phyloP scores from a whole-genome alignment of 2,329 filamentous ascomycete genomes.

The Clarireedia homoeocarpa region DNA sequence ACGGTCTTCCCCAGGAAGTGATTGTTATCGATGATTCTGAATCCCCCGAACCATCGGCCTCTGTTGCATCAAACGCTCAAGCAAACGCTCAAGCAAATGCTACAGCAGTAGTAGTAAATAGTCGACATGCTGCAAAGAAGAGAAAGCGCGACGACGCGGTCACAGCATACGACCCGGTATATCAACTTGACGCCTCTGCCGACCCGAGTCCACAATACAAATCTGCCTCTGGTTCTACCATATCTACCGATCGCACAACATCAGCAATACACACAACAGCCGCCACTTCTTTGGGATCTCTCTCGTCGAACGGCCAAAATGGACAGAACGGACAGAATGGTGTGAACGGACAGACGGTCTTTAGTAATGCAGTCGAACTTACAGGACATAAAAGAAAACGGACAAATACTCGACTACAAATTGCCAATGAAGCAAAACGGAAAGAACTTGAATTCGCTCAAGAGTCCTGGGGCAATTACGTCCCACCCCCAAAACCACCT shows the following conservation, averaged over 20 bases:
- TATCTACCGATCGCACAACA: constrained; percentile 76
- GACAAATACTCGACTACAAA: constrained; percentile 64
- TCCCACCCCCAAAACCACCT: constrained; percentile 78
- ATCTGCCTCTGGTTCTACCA: constrained; percentile 60
- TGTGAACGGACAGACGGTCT: no score
- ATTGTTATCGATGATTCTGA: constrained; percentile 74
- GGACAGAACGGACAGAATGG: constrained; percentile 31
- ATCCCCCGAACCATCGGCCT: constrained; percentile 32
- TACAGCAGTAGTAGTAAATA: constrained; percentile 25
- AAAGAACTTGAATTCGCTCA: constrained; percentile 63
- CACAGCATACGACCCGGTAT: constrained; percentile 58
- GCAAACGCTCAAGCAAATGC: constrained; percentile 15
- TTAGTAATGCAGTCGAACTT: constrained; percentile 55
- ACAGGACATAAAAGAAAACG: constrained; percentile 85
- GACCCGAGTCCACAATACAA: constrained; percentile 64
- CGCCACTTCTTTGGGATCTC: constrained; percentile 73
- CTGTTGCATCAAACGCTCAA: constrained; percentile 33
- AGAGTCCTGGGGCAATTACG: constrained; percentile 70
- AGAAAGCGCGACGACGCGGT: constrained; percentile 45
- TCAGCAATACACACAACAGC: constrained; percentile 79
- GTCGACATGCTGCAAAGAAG: constrained; percentile 69
- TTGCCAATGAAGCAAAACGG: constrained; percentile 74
- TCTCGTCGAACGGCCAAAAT: constrained; percentile 49
- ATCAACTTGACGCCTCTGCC: constrained; percentile 63
- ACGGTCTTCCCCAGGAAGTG: constrained; percentile 75